Evolutionary conservation across 768 basidiomycete genomes (phyloP).

Genomic region (Amanita fuliginea): DNA sequence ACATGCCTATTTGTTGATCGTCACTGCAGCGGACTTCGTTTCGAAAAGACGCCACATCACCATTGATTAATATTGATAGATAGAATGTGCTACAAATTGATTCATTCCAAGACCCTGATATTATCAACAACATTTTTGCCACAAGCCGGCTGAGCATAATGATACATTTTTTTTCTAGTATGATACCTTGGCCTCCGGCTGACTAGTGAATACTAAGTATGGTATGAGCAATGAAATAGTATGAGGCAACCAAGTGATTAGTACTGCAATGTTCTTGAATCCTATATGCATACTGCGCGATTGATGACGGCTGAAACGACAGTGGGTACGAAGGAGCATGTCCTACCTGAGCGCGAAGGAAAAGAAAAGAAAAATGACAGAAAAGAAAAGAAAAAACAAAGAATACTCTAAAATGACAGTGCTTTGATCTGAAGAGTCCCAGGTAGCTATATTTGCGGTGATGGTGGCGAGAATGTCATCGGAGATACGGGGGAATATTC

Average conservation of each 20-base stretch:
- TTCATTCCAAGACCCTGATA: background rate
- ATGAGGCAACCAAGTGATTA: slow-evolving; percentile 6
- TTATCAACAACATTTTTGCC: slow-evolving; percentile 6
- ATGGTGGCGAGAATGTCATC: slow-evolving; percentile 51
- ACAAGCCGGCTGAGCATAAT: slow-evolving; percentile 29
- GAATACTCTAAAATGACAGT: slow-evolving; percentile 11
- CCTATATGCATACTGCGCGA: background rate
- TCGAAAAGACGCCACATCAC: slow-evolving; percentile 77
- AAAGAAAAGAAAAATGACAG: slow-evolving; percentile 13
- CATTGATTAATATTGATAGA: slow-evolving; percentile 33
- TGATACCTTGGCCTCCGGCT: slow-evolving; percentile 31
- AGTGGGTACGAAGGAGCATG: slow-evolving; percentile 10
- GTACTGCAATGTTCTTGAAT: slow-evolving; percentile 7
- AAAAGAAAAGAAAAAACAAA: slow-evolving; percentile 5
- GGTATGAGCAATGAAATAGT: slow-evolving; percentile 13
- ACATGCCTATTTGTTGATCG: background rate
- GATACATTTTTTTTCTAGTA: slow-evolving; percentile 45
- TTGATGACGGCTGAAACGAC: slow-evolving; percentile 11
- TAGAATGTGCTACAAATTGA: slow-evolving; percentile 3
- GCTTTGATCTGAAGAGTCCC: slow-evolving; percentile 14
- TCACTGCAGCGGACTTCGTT: slow-evolving; percentile 69
- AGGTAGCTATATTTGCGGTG: slow-evolving; percentile 31
- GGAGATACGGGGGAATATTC: slow-evolving; percentile 65
- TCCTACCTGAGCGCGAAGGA: slow-evolving; percentile 5
- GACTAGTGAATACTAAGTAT: slow-evolving; percentile 35